Evolutionary conservation across 2,329 filamentous ascomycete genomes (phyloP).

Genomic region (Ceratocystis cacaofunesta): DNA sequence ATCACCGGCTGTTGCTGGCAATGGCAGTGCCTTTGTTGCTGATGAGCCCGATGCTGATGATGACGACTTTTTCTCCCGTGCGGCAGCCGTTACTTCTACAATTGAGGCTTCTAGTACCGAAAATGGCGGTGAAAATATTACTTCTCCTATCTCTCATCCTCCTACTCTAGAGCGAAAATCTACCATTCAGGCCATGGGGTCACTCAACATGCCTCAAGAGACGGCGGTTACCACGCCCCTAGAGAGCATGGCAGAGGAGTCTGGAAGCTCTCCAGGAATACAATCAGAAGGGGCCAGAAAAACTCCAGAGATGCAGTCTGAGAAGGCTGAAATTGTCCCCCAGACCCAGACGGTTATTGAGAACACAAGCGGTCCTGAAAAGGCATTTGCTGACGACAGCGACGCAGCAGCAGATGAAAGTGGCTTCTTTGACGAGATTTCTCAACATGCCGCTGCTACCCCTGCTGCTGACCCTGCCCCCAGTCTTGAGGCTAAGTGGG

Average conservation of each 20-base stretch:
- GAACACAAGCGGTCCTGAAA: neutral
- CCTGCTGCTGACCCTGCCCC: slow-evolving; percentile 36
- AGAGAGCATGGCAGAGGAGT: slow-evolving; percentile 23
- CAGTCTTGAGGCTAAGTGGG: slow-evolving; percentile 60
- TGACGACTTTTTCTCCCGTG: slow-evolving; percentile 43
- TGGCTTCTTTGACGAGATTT: slow-evolving; percentile 7
- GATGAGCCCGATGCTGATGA: slow-evolving; percentile 20
- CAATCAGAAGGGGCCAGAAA: slow-evolving; percentile 1
- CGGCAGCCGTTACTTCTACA: slow-evolving; percentile 11
- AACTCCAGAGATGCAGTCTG: too few species aligned
- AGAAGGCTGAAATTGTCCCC: too few species aligned
- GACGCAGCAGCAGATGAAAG: neutral
- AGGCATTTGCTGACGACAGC: neutral
- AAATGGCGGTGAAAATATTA: slow-evolving; percentile 18
- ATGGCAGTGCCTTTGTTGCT: neutral
- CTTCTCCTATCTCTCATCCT: slow-evolving; percentile 15
- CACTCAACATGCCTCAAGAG: slow-evolving; percentile 25
- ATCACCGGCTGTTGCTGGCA: slow-evolving; percentile 14
- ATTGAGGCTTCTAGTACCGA: slow-evolving; percentile 27
- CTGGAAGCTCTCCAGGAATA: slow-evolving; percentile 17
- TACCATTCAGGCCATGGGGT: slow-evolving; percentile 49
- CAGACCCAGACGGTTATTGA: too few species aligned
- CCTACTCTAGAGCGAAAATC: slow-evolving; percentile 48
- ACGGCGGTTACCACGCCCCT: neutral
- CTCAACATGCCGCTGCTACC: slow-evolving; percentile 10